Percentiles rank a stretch among this genome's conserved stretches.
phyloP scores from a whole-genome alignment of 2,329 filamentous ascomycete genomes.

The Byssochlamys sp. region DNA sequence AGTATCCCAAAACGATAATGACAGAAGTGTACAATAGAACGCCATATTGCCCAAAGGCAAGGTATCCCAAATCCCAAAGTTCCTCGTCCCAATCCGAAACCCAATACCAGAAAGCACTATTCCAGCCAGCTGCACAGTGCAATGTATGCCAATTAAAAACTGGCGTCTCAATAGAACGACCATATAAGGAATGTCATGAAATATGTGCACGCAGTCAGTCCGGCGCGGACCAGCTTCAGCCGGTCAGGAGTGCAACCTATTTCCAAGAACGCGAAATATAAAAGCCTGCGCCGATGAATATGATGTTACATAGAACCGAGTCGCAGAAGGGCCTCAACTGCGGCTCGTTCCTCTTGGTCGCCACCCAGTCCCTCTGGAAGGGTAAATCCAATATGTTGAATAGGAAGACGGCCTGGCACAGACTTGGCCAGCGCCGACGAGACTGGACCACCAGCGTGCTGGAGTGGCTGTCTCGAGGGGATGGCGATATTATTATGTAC shows the following conservation, averaged over 20 bases:
- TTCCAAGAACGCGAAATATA: constrained; percentile 4
- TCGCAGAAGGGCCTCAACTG: constrained; percentile 40
- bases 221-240: constrained; percentile 20
- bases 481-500: constrained; percentile 32
- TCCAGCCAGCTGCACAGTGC: neutral
- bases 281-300: constrained; percentile 15
- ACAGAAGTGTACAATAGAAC: constrained; percentile 4
- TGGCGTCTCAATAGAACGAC: neutral
- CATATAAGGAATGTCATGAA: constrained; percentile 6
- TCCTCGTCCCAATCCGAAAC: constrained; percentile 1
- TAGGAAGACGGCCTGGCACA: constrained; percentile 26
- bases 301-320: constrained; percentile 39
- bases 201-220: constrained; percentile 2
- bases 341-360: constrained; percentile 37
- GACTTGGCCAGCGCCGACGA: constrained; percentile 32
- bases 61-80: constrained; percentile 8
- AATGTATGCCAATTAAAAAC: neutral
- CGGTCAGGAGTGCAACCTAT: constrained; percentile 7
- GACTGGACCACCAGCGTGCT: constrained; percentile 24
- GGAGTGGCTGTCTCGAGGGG: constrained; percentile 15
- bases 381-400: constrained; percentile 24
- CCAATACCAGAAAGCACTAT: constrained; percentile 4
- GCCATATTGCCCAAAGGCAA: constrained; percentile 8
- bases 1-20: constrained; percentile 2
- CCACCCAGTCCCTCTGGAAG: constrained; percentile 24